phyloP scores from a whole-genome alignment of 306 rosid species.

The Gynostemma pentaphyllum region DNA sequence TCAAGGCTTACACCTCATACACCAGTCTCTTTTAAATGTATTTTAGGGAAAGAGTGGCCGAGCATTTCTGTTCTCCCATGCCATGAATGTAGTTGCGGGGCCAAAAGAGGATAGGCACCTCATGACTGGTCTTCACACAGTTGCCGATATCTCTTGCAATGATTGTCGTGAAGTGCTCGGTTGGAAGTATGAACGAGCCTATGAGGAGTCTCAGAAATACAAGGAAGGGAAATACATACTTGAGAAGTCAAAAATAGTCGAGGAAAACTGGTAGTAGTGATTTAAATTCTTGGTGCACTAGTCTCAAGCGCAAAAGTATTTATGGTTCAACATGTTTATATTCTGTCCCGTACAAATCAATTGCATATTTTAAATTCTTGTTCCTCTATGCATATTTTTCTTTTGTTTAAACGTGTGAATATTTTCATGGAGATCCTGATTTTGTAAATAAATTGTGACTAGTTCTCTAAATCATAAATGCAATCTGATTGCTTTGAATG shows the following conservation, averaged over 20 bases:
- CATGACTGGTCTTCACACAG: slow-evolving; percentile 34
- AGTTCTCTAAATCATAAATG: not conserved
- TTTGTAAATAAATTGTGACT: no score
- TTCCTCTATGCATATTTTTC: not conserved
- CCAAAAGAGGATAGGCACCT: slow-evolving; percentile 31
- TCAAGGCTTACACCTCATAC: no score
- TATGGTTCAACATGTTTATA: not conserved
- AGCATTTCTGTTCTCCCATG: slow-evolving; percentile 46
- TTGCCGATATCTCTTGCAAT: slow-evolving; percentile 29
- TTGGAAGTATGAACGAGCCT: slow-evolving; percentile 38
- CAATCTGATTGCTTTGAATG: no score
- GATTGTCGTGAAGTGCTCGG: slow-evolving; percentile 33
- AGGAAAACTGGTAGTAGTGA: slow-evolving; percentile 31
- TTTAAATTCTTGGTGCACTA: not conserved
- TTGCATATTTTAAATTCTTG: not conserved
- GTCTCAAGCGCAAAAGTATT: not conserved
- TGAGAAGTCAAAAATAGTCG: slow-evolving; percentile 32
- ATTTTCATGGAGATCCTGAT: no score
- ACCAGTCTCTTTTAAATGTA: not conserved
- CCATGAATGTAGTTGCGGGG: slow-evolving; percentile 26
- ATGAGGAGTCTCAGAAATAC: slow-evolving; percentile 31
- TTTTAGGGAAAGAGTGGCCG: slow-evolving; percentile 56
- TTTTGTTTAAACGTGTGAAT: not conserved
- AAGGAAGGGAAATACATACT: slow-evolving; percentile 37
- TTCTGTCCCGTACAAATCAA: not conserved